These are phyloP conservation scores for Eutrema yunnanense DNA, from an alignment of 345 rosid species.

Conservation along the genomic window DNA sequence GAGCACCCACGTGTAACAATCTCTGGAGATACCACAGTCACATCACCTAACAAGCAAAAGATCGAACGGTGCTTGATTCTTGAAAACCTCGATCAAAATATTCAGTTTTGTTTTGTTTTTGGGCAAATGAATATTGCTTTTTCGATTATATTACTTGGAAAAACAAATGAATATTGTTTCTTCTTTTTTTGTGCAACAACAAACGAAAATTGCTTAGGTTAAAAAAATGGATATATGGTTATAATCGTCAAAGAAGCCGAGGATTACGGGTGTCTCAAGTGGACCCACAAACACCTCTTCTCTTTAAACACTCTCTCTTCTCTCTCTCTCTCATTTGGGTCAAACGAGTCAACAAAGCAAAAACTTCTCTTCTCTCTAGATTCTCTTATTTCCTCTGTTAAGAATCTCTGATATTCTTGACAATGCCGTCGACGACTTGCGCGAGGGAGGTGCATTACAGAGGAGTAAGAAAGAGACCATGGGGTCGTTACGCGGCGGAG, in stretches of 20 bases:
- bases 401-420: background rate
- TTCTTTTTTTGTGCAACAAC: no score
- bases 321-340: slow-evolving; percentile 6
- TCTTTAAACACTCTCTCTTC: slow-evolving; percentile 3
- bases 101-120: background rate
- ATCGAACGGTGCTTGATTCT: slow-evolving; percentile 16
- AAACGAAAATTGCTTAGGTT: background rate
- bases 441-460: slow-evolving; percentile 73
- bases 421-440: slow-evolving; percentile 52
- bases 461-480: slow-evolving; percentile 92
- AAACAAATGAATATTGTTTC: background rate
- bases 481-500: slow-evolving; percentile 98
- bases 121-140: background rate
- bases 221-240: background rate
- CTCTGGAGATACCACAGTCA: background rate
- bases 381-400: background rate
- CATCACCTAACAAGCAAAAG: slow-evolving; percentile 9
- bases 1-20: slow-evolving; percentile 14
- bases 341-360: slow-evolving; percentile 29
- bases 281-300: background rate
- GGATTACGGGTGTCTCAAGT: slow-evolving; percentile 32
- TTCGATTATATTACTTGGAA: background rate
- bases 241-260: slow-evolving; percentile 18
- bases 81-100: background rate
- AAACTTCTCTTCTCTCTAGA: background rate